Percentiles rank a stretch among this genome's conserved stretches.
Conservation (phyloP, 495 filamentous ascomycete species). For the Xylaria scruposa region DNA sequence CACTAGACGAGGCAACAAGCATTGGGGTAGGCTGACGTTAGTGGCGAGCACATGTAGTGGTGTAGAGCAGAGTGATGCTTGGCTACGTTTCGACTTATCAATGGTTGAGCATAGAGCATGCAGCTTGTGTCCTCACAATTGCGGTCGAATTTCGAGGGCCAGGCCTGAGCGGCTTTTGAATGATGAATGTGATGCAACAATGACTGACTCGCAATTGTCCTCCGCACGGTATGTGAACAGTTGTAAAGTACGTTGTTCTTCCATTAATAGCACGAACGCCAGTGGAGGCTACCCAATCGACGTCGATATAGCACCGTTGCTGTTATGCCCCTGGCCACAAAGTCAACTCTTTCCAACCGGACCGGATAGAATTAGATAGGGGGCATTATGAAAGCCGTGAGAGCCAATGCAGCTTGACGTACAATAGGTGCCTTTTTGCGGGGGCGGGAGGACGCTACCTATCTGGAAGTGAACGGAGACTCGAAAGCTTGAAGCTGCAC, state of each 20-base stretch:
- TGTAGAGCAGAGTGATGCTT: slow-evolving; percentile 6
- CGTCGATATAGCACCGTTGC: background rate
- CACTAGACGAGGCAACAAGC: background rate
- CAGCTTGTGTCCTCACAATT: background rate
- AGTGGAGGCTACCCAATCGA: background rate
- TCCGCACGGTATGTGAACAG: background rate
- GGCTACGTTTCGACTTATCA: background rate
- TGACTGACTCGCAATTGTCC: slow-evolving; percentile 11
- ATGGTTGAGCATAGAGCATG: slow-evolving; percentile 10
- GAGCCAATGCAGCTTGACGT: slow-evolving; percentile 27
- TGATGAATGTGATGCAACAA: slow-evolving; percentile 13
- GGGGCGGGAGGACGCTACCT: slow-evolving; percentile 12
- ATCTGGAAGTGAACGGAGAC: background rate
- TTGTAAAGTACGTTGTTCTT: slow-evolving; percentile 6
- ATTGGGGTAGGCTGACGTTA: background rate
- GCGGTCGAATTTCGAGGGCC: background rate
- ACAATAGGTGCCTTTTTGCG: slow-evolving; percentile 16
- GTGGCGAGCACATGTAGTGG: background rate
- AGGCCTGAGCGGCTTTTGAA: background rate
- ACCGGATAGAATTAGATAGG: background rate
- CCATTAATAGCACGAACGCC: slow-evolving; percentile 14
- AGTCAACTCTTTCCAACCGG: background rate
- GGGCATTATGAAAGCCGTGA: background rate
- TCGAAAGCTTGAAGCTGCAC: slow-evolving; percentile 31
- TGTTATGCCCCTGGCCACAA: background rate